Base-by-base conservation (phyloP, 1,139 yeast genomes). In the Arxiozyma telluris region DNA sequence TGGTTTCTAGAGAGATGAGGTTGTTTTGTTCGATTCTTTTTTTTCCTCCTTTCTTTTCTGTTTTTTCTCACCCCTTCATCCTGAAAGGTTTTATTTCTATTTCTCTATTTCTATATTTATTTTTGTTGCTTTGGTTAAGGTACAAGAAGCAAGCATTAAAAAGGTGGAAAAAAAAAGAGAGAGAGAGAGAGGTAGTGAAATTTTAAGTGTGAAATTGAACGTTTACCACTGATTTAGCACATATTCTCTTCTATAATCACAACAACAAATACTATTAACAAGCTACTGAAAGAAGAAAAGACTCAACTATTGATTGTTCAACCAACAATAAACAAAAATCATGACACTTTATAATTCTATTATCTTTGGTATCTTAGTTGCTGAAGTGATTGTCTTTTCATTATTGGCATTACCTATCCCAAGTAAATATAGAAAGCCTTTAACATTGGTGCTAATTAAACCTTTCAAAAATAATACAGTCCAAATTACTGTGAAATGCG, bases 401-500 rank as follows among this genome's bases (percentile, higher is more conserved):
- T 68, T 87, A 45, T 79, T 94, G 63, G 89, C 96, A 17, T 72
- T 91, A 53, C 98, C 98, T 38, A 75, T 89, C 59, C 98, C 98
- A 39, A 78, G 90, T 52, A 75, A 72, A 56, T 68, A 85, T 58
- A 83, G 97, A 65, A 82, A 83, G 66, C 83, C 83, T 23, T 76
- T 90, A 43, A 78, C 93, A 58, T 68, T 76, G 44, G 75, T 84
- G 1, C 75, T 87, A 34, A 76, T 88, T 48, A 80, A 80, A 30
- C 94, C 95, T 18, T 85, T 88, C 69, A 75, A 82, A 56, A 79
- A 83, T 54, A 83, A 83, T 61, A 82, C 85, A 61, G 80, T 91
- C 58, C 87, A 85, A 63, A 80, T 89, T 59, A 85, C 89, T 11
- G 76, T 89, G 61, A 87, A 87, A 67, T 90, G 96, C 71, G 76